These are phyloP conservation scores for Kodamaea nitidulidarum DNA, from an alignment of 805 yeast genomes.

Conservation along the genomic window DNA sequence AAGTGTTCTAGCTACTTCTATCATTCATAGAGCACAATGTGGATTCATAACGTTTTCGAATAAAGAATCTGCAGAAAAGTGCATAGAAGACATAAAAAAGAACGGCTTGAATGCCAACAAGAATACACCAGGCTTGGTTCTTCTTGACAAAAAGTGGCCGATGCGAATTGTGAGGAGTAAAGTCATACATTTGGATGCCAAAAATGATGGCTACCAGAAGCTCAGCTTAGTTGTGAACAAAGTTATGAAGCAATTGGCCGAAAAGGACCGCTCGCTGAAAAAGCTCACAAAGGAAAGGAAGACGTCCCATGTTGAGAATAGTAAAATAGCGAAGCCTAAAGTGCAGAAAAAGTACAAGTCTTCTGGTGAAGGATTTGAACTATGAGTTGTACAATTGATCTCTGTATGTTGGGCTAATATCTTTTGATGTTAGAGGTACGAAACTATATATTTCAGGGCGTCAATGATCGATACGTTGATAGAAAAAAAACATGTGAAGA, in stretches of 20 bases:
- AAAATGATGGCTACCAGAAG: conserved; percentile 44
- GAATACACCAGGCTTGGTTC: conserved; percentile 29
- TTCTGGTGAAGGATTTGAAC: conserved; percentile 14
- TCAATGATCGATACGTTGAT: too few relatives aligned
- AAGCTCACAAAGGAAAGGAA: neutral
- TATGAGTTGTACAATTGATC: conserved; percentile 6
- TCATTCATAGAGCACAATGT: conserved; percentile 57
- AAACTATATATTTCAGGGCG: too few relatives aligned
- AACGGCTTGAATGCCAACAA: conserved; percentile 26
- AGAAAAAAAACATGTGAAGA: neutral
- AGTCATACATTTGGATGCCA: conserved; percentile 37
- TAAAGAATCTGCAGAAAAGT: conserved; percentile 48
- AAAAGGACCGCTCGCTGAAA: conserved; percentile 25
- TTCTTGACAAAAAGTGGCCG: conserved; percentile 37
- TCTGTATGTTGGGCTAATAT: too few relatives aligned
- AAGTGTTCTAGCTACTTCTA: conserved; percentile 42
- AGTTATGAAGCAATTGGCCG: conserved; percentile 51
- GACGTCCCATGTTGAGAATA: conserved; percentile 1
- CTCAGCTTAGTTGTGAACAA: conserved; percentile 48
- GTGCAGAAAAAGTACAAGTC: conserved; percentile 4
- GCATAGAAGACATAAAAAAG: conserved; percentile 20
- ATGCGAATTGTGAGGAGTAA: conserved; percentile 56
- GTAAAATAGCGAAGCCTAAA: conserved; percentile 7
- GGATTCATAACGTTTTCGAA: conserved; percentile 58
- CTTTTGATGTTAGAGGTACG: too few relatives aligned